Evolutionary conservation across 2,329 filamentous ascomycete genomes (phyloP).

Genomic region (Talaromyces sp.): DNA sequence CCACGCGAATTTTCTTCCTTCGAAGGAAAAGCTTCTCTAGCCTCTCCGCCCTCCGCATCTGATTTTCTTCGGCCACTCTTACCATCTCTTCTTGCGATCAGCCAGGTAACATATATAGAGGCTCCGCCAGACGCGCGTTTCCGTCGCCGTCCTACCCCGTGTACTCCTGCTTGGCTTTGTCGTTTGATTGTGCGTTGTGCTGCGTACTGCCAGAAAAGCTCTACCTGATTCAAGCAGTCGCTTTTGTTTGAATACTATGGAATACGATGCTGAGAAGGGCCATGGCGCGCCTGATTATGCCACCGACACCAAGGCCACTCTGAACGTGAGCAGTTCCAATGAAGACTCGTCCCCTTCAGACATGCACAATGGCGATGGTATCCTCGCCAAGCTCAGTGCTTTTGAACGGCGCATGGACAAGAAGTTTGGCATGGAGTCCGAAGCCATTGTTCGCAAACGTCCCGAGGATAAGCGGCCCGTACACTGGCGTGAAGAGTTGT

Average conservation of each 20-base stretch:
- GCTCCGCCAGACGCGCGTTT: neutral
- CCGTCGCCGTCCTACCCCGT: neutral
- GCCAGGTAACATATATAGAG: neutral
- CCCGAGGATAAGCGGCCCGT: constrained; percentile 40
- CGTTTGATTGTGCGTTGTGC: neutral
- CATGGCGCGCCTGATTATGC: constrained; percentile 1
- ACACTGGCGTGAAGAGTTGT: constrained; percentile 41
- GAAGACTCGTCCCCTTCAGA: neutral
- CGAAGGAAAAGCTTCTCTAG: neutral
- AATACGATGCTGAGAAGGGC: constrained; percentile 16
- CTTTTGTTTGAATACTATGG: neutral
- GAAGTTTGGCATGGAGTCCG: constrained; percentile 49
- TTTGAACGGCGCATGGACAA: constrained; percentile 46
- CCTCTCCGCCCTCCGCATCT: neutral
- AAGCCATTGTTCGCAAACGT: constrained; percentile 46
- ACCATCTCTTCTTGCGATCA: neutral
- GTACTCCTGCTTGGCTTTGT: neutral
- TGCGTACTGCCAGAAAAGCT: neutral
- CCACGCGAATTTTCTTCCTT: neutral
- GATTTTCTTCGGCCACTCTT: neutral
- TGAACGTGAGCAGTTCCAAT: constrained; percentile 11
- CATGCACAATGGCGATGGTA: neutral
- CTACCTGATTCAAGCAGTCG: neutral
- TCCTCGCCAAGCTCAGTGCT: constrained; percentile 30
- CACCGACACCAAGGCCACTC: neutral